Percentiles rank a stretch among this genome's conserved stretches.
Conservation (phyloP, 768 basidiomycete genomes). For the Mycena epipterygia region DNA sequence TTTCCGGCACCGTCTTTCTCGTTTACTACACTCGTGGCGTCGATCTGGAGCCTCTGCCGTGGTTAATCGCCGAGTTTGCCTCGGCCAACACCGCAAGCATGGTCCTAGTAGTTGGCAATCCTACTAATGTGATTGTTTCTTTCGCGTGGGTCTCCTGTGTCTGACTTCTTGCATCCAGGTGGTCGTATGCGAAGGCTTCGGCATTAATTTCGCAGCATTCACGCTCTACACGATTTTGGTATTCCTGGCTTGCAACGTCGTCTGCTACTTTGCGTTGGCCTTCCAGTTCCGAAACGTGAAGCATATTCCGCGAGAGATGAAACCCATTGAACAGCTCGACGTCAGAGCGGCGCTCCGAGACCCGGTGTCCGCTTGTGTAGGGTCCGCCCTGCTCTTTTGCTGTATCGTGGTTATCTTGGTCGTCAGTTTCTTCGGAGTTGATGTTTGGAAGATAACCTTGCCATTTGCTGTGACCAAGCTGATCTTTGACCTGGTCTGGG, state of each 20-base stretch:
- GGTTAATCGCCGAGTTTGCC: conserved; percentile 83
- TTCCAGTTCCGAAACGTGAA: conserved; percentile 69
- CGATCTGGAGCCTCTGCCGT: conserved; percentile 67
- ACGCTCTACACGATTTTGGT: conserved; percentile 88
- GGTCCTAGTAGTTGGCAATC: conserved; percentile 88
- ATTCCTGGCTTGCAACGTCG: conserved; percentile 73
- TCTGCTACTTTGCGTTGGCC: conserved; percentile 69
- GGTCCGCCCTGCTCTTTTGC: conserved; percentile 71
- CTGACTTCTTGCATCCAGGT: not conserved
- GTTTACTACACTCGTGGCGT: conserved; percentile 87
- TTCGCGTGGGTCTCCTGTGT: not conserved
- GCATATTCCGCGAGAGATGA: conserved; percentile 65
- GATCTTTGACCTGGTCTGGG: conserved; percentile 73
- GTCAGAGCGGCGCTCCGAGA: conserved; percentile 78
- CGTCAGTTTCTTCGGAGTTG: conserved; percentile 79
- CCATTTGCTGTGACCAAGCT: conserved; percentile 85
- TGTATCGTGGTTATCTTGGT: conserved; percentile 82
- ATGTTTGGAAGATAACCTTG: conserved; percentile 87
- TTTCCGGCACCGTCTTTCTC: conserved; percentile 91
- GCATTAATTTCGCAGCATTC: conserved; percentile 81
- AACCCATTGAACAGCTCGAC: conserved; percentile 53
- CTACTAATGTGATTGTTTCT: conserved; percentile 92
- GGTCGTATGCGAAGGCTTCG: conserved; percentile 67
- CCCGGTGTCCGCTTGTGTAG: conserved; percentile 79
- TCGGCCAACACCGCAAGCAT: conserved; percentile 85